Evolutionary conservation across 805 yeast genomes (phyloP), one percentile per base, ranked within the genome.

Genomic region (Jamesozyma piceae): DNA sequence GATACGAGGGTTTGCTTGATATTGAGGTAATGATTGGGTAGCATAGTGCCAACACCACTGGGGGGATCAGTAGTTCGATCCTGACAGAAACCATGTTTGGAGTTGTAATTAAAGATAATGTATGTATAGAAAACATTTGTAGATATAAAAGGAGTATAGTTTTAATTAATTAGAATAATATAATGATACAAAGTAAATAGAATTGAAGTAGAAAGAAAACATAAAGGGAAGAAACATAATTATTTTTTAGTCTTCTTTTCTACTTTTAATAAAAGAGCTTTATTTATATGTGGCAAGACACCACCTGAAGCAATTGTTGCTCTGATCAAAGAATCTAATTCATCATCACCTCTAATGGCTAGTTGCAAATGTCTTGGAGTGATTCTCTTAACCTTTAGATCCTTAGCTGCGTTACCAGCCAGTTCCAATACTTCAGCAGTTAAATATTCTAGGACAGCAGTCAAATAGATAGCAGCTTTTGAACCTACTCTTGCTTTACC

Each of bases 401-500:
- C 97, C 66, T 90, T 88, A 37, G 97, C 97, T 30, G 97, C 97
- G 64, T 90, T 90, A 68, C 97, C 97, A 45, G 97, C 97, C 75
- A 90, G 74, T 72, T 90, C 97, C 58, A 90, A 75, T 39, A 90
- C 95, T 73, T 90, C 97, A 31, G 97, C 97, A 42, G 97, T 88
- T 61, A 90, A 73, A 69, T 90, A 90, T 68, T 90, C 97, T 53
- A 90, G 77, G 35, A 90, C 97, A 18, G 97, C 95, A 43, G 97
- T 89, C 52, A 90, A 74, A 66, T 90, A 90, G 49, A 90, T 90
- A 39, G 99, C 97, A 35, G 96, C 81, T 64, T 90, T 92, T 45
- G 95, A 85, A 68, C 95, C 95, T 52, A 87, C 85, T 71, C 95
- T 78, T 50, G 77, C 75, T 59, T 74, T 77, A 67, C 85, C 86